A percentile compares a stretch with the other conserved stretches of the same genome.
Evolutionary conservation across 805 yeast genomes (phyloP).

Genomic region (Zygotorulaspora sp.): DNA sequence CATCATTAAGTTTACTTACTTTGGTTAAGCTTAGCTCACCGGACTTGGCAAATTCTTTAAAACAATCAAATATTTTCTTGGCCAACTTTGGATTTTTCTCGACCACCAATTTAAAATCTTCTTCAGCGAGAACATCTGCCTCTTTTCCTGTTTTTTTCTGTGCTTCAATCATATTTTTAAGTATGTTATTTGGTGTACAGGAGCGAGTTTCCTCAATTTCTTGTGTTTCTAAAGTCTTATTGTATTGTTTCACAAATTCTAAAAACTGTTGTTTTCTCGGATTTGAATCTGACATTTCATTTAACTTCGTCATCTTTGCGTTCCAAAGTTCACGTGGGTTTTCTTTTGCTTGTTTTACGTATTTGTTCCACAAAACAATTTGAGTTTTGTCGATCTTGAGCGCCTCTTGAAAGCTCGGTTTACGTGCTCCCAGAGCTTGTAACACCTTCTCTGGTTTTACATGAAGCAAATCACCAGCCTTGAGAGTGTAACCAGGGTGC

Average conservation of each 20-base stretch:
- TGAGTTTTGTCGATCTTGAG: constrained; percentile 67
- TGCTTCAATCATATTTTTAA: constrained; percentile 40
- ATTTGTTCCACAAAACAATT: constrained; percentile 69
- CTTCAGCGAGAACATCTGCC: constrained; percentile 22
- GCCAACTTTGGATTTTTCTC: constrained; percentile 31
- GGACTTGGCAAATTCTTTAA: constrained; percentile 24
- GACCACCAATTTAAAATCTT: constrained; percentile 37
- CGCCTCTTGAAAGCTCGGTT: constrained; percentile 70
- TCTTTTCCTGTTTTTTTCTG: constrained; percentile 20
- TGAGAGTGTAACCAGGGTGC: constrained; percentile 73
- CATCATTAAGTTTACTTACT: constrained; percentile 11
- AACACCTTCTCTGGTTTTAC: constrained; percentile 84
- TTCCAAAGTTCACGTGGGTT: constrained; percentile 39
- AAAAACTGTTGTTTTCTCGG: constrained; percentile 26
- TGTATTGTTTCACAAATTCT: constrained; percentile 25
- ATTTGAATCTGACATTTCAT: constrained; percentile 23
- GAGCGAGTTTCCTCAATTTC: constrained; percentile 24
- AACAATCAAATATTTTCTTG: constrained; percentile 21
- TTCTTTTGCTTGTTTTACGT: constrained; percentile 51
- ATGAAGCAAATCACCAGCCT: constrained; percentile 81
- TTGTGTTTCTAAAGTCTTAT: constrained; percentile 21
- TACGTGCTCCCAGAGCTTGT: constrained; percentile 75
- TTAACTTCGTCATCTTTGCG: constrained; percentile 22
- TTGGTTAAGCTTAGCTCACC: constrained; percentile 15
- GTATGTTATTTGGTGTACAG: constrained; percentile 45